Base-by-base conservation (phyloP, 257 asterid genomes). In the Capsicum pubescens region DNA sequence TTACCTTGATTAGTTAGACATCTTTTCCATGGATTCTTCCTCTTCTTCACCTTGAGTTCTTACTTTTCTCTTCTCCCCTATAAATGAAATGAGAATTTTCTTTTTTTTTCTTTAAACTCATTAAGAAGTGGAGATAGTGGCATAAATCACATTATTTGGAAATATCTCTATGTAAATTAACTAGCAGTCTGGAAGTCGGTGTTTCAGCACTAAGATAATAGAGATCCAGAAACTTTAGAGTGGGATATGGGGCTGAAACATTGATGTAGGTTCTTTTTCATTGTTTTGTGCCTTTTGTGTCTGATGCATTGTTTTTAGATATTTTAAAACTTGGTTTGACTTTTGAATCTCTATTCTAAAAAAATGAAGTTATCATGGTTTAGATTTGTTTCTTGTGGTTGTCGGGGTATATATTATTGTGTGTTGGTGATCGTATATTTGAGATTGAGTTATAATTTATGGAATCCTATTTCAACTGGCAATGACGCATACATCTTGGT, bases 231-330 rank as follows among this genome's bases (percentile, higher is more conserved):
- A 68, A 68, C 36, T 66, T 32, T 35, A 67, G 74, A 13, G 74
- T 13, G 48, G 74, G 74, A 67, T 67, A 48, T 67, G 74, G 19
- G 50, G 13, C 74, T 67, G 74, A 67, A 67, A 19, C 72, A 66
- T 26, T 12, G 13, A 35, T 2, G 1, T 66, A 36, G 15, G 13
- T 66, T 32, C 36, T 14, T 68, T 9, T 68, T 36, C 17, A 11
- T 56, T 72, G 80, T 72, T 19, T 46, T 46, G 36, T 71, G 58
- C 58, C 46, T 71, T n/a, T n/a, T 19, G 59, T 2, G 3, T 46
- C 80, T 71, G 7, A 44, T 71, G 80, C 9, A n/a, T 46, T 48
- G 16, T n/a, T n/a, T 72, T 19, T n/a, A 66, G 46, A 66, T 17
- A 14, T 16, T 72, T 72, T 52, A 46, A 72, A 72, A 48, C 39